Evolutionary conservation across 1,139 yeast genomes (phyloP).

Genomic region (Geotrichum aggregatum): DNA sequence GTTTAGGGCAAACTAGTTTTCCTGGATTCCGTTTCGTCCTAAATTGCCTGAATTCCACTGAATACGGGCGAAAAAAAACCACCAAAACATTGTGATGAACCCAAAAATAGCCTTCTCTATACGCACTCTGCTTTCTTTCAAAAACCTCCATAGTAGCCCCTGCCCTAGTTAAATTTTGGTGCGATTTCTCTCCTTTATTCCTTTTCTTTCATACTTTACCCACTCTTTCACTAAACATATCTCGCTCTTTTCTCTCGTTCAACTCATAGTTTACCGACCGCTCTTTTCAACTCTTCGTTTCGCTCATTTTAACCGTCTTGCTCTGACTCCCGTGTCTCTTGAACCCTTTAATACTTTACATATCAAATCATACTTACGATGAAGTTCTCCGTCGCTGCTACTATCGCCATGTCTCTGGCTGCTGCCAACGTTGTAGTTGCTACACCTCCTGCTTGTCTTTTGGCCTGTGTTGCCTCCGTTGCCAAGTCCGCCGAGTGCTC

Average conservation of each 20-base stretch:
- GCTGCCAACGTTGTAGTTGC: slow-evolving; percentile 45
- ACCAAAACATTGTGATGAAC: too few relatives aligned
- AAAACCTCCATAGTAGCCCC: background rate
- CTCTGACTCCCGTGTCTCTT: background rate
- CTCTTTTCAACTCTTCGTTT: background rate
- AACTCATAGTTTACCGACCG: background rate
- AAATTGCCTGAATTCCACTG: too few relatives aligned
- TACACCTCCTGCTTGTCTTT: slow-evolving; percentile 69
- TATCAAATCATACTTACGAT: slow-evolving; percentile 12
- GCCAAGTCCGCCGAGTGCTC: slow-evolving; percentile 53
- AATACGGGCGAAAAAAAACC: too few relatives aligned
- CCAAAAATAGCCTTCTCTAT: background rate
- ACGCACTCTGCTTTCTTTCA: background rate
- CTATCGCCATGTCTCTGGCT: slow-evolving; percentile 44
- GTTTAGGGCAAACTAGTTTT: background rate
- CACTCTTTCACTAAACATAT: background rate
- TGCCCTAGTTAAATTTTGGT: background rate
- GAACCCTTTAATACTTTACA: background rate
- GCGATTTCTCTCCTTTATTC: background rate
- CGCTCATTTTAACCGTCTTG: background rate
- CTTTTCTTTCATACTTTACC: background rate
- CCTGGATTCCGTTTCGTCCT: background rate
- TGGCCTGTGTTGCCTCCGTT: slow-evolving; percentile 80
- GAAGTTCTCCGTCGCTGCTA: slow-evolving; percentile 46
- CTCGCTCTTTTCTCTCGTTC: background rate